Evolutionary conservation across 2,329 filamentous ascomycete genomes (phyloP), one percentile per base, ranked within the genome.

Genomic region (Cladosporium sp.): DNA sequence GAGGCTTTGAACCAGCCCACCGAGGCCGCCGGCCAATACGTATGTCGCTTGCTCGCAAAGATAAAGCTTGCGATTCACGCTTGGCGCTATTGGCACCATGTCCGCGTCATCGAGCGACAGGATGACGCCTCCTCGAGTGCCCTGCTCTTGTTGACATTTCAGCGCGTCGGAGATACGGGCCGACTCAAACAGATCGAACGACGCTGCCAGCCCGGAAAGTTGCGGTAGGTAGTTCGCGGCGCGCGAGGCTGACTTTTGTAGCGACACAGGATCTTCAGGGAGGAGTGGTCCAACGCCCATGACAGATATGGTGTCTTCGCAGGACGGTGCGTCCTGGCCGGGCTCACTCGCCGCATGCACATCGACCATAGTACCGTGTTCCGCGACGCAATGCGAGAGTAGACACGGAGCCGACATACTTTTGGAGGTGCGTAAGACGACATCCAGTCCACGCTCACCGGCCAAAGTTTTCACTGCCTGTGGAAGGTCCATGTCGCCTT

Each of bases 1-100:
- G 16, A 51, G 11, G 9, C 49, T 44, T 16, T 34, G 22, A 5
- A 41, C 49, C 4, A 51, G 43, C 3, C 49, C 49, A 34, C 49
- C 49, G 34, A 51, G 41, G 14, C 49, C 49, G n/a, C 49, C 41
- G 11, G 22, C 38, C 16, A 44, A 22, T 10, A 51, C 13, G 8
- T 43, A 43, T 2, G 48, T n/a, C 11, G 41, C 41, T 10, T 43
- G 16, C 16, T 18, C 16, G 16, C 16, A 18, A 18, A 18, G 16
- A 18, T 18, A 18, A 18, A 18, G 16, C 16, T 18, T 18, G 16
- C 16, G 16, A 18, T 13, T 31, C 5, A 18, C 41, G 41, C 41
- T n/a, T 13, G 41, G 41, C n/a, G 41, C 3, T 13, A 43, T 19
- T 13, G 11, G 18, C 10, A 42, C 16, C 9, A 18, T 22, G 14